Evolutionary conservation across 139 green algal genomes (phyloP), one percentile per base, ranked within the genome.

Genomic region (Volvox africanus): DNA sequence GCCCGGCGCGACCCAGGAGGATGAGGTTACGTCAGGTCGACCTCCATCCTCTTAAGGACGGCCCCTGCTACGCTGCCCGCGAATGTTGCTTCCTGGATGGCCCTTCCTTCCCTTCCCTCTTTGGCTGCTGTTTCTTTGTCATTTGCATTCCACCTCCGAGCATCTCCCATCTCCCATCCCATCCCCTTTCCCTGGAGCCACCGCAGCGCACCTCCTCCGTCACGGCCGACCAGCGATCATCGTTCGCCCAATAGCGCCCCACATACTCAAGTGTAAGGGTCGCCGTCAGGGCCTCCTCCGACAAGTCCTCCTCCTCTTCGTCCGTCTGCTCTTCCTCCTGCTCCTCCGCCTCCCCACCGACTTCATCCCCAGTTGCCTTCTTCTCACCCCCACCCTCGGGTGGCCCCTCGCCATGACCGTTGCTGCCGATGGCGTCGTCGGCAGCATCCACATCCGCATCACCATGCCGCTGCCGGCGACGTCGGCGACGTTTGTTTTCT

Each of bases 221-320:
- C 37, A 89, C 71, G 30, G 93, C 94, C 86, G 93, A 88, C 96
- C 96, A 98, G 71, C 96, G 90, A 24, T 95, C 93, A 71, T 98
- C 96, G 55, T 93, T 92, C 18, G 87, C 91, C 95, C 94, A 97
- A 35, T 94, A 94, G 9, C 86, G 82, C 44, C 91, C 92, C 50
- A 97, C 79, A 24, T 91, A 78, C 75, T 94, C 94, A 26, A 96
- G 44, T 0, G 90, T 93, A 6, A 94, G 75, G 5, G 88, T 83
- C 21, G 85, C 50, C 0, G 65, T 68, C 75, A 94, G 78, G 14
- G 84, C 73, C 61, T 77, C 92, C 75, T 94, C 88, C 21, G 37
- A 36, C 81, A 92, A 22, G 32, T 82, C 44, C 33, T 28, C 28
- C 17, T 80, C 65, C 21, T 88, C 83, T 13, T 88, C 82, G 26